Percentiles rank a stretch among this genome's conserved stretches.
These are phyloP conservation scores for Myxozyma monticola DNA, from an alignment of 805 yeast species.

Conservation along the genomic window DNA sequence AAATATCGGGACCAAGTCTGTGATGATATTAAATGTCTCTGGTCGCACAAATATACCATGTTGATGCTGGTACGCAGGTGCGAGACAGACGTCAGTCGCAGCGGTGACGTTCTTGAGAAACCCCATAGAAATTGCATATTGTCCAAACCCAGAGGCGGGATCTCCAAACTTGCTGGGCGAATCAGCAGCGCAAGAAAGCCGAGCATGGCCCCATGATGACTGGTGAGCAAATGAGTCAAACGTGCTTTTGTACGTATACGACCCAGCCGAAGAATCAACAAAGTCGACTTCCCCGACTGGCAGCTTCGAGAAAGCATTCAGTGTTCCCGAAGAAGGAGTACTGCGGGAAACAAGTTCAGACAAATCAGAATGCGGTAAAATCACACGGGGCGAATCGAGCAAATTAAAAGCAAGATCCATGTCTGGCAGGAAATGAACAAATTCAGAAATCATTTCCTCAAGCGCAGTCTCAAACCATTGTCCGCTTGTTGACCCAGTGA, in stretches of 20 bases:
- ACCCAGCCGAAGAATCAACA: slow-evolving; percentile 5
- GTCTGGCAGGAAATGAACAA: slow-evolving; percentile 32
- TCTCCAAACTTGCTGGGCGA: slow-evolving; percentile 17
- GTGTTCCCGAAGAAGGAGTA: slow-evolving; percentile 20
- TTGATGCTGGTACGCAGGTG: slow-evolving; percentile 25
- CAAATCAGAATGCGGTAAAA: slow-evolving; percentile 29
- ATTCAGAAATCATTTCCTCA: slow-evolving; percentile 21
- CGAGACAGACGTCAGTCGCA: slow-evolving; percentile 29
- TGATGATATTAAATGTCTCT: slow-evolving; percentile 21
- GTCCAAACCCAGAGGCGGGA: slow-evolving; percentile 7
- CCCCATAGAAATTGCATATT: slow-evolving; percentile 27
- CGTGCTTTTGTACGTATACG: background rate
- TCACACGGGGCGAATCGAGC: slow-evolving; percentile 32
- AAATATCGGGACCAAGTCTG: slow-evolving; percentile 31
- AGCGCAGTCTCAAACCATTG: slow-evolving; percentile 27
- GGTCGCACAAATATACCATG: slow-evolving; percentile 32
- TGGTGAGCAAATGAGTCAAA: slow-evolving; percentile 24
- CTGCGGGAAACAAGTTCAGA: slow-evolving; percentile 8
- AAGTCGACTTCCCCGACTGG: slow-evolving; percentile 11
- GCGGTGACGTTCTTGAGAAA: slow-evolving; percentile 27
- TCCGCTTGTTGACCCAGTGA: slow-evolving; percentile 17
- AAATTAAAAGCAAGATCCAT: slow-evolving; percentile 34
- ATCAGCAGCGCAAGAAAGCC: slow-evolving; percentile 18
- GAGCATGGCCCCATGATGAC: slow-evolving; percentile 26
- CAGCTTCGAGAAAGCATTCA: slow-evolving; percentile 18